A percentile compares a stretch with the other conserved stretches of the same genome.
Evolutionary conservation across 225 moss, liverwort and hornwort species (phyloP).

Genomic region (Lunularia cruciata): DNA sequence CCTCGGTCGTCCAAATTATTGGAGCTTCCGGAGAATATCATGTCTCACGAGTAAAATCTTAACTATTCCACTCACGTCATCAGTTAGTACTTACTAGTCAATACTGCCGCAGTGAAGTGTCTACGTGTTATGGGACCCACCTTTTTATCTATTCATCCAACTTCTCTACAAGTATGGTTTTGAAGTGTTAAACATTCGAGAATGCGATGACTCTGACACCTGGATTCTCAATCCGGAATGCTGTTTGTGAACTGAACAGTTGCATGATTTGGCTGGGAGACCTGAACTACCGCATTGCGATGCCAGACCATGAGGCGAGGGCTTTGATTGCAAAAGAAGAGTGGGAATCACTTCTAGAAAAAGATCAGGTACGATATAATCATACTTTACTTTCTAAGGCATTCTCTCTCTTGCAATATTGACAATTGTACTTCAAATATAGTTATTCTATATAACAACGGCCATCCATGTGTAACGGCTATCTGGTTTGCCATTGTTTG

Average conservation of each 20-base stretch:
- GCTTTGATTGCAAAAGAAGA: conserved; percentile 61
- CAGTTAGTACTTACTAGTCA: not conserved
- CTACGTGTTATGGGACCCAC: not conserved
- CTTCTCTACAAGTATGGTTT: too few relatives aligned
- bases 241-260: conserved; percentile 49
- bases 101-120: not conserved
- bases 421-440: too few relatives aligned
- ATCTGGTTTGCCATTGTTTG: too few relatives aligned
- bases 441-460: too few relatives aligned
- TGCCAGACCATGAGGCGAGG: conserved; percentile 81
- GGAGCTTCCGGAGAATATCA: conserved; percentile 76
- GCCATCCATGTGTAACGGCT: too few relatives aligned
- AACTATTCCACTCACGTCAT: not conserved
- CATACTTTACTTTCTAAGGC: too few relatives aligned
- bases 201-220: not conserved
- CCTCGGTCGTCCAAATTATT: conserved; percentile 62
- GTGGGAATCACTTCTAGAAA: conserved; percentile 72
- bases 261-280: conserved; percentile 93
- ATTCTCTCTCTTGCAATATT: too few relatives aligned
- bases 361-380: conserved; percentile 72
- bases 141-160: not conserved
- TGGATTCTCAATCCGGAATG: conserved; percentile 22
- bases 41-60: conserved; percentile 73
- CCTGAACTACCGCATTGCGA: conserved; percentile 80
- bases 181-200: too few relatives aligned